Evolutionary conservation across 192 early-diverging fungal genomes (phyloP).

Genomic region (Mortierella antarctica): DNA sequence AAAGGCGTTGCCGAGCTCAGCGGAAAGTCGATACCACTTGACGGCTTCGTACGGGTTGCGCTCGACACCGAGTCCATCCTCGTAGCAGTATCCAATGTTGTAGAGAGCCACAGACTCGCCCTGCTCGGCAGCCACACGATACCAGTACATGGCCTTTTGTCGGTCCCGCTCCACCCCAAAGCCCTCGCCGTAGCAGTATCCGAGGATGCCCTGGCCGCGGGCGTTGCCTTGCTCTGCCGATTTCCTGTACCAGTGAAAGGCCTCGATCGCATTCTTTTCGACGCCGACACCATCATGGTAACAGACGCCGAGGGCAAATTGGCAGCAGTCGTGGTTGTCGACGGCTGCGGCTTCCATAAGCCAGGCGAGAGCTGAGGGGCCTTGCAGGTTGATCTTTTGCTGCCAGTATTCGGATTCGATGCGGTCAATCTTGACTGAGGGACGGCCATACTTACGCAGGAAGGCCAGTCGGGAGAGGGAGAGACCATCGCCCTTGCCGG

Average conservation of each 20-base stretch:
- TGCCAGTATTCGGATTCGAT: conserved; percentile 85
- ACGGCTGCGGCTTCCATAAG: conserved; percentile 66
- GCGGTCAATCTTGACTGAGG: conserved; percentile 80
- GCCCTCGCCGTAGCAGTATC: conserved; percentile 88
- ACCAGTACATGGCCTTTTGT: conserved; percentile 74
- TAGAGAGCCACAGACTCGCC: conserved; percentile 72
- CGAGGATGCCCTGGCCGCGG: conserved; percentile 77
- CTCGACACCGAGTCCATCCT: conserved; percentile 70
- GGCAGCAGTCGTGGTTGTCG: conserved; percentile 68
- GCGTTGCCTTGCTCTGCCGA: conserved; percentile 71
- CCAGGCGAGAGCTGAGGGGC: conserved; percentile 70
- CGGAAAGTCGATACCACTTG: conserved; percentile 75
- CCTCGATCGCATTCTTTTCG: conserved; percentile 68
- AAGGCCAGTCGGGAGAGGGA: conserved; percentile 79
- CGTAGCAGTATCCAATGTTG: conserved; percentile 74
- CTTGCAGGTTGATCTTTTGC: conserved; percentile 67
- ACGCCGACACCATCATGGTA: conserved; percentile 84
- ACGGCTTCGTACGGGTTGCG: conserved; percentile 63
- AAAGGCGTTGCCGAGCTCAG: conserved; percentile 81
- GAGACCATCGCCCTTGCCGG: conserved; percentile 69
- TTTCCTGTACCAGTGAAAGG: conserved; percentile 78
- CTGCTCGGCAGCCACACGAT: conserved; percentile 67
- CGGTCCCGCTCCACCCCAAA: conserved; percentile 78
- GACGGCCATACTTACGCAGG: conserved; percentile 83
- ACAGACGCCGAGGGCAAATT: conserved; percentile 80